Evolutionary conservation across 306 rosid species (phyloP), one percentile per base, ranked within the genome.

Genomic region (Myrica gale): DNA sequence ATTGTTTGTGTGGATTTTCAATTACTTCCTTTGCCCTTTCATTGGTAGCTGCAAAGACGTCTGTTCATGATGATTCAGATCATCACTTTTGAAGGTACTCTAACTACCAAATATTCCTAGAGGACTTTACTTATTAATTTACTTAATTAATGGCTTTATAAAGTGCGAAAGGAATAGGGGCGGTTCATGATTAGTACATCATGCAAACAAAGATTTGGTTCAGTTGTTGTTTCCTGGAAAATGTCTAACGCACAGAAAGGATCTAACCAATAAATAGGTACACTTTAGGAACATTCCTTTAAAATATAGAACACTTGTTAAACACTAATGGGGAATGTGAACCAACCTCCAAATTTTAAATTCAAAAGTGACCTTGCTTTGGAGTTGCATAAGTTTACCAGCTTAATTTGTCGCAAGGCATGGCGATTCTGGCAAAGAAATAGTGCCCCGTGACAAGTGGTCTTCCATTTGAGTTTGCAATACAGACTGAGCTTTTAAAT

Each of bases 281-380:
- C 2, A 16, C 71, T 62, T 63, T 62, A 39, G 78, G 63, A 74
- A 62, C 60, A 74, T 39, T 62, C 63, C 50, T 43, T 75, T 63
- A 48, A 46, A 8, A 61, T 37, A 15, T 16, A 46, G 58, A 9
- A 26, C 47, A 13, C 60, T 61, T 21, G 45, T 73, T 73, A 6
- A 41, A 3, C 69, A 41, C 48, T 41, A 39, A 7, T 7, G 48
- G 23, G 7, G 47, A 65, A 8, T 15, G 48, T 15, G 13, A 15
- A 32, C 9, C 48, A 41, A 16, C 12, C 26, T 41, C 37, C 10
- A 58, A 21, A 4, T 10, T 37, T 61, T 5, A 26, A 61, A 52
- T 15, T 37, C 32, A 32, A 32, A 32, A 32, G 37, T 32, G 3
- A 32, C 0, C 37, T 32, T 32, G 37, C 37, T 32, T 32, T 32